These are phyloP conservation scores for Pythium scleroteichum DNA, from an alignment of 352 stramenopile species.

Conservation along the genomic window DNA sequence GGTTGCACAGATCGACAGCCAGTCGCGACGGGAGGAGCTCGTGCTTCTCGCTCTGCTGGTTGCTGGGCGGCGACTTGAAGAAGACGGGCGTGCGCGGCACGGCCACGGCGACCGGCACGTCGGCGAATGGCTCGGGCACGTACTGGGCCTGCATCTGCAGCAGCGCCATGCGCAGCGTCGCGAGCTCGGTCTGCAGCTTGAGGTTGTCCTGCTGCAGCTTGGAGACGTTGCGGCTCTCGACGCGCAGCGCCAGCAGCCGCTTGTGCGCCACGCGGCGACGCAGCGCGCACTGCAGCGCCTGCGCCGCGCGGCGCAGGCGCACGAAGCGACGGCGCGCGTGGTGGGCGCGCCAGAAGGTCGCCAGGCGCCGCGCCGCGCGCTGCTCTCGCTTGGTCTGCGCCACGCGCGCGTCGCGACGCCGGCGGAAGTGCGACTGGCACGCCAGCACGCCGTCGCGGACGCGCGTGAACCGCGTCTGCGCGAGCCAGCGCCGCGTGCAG, in stretches of 20 bases:
- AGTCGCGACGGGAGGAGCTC: neutral
- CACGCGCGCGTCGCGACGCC: slow-evolving; percentile 32
- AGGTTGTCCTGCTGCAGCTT: slow-evolving; percentile 80
- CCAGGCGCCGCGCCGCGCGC: slow-evolving; percentile 41
- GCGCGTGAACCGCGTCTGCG: slow-evolving; percentile 32
- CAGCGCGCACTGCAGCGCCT: slow-evolving; percentile 56
- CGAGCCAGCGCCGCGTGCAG: slow-evolving; percentile 41
- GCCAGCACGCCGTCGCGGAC: slow-evolving; percentile 42
- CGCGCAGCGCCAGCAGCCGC: slow-evolving; percentile 43
- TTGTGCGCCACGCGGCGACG: slow-evolving; percentile 14
- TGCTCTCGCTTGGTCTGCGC: slow-evolving; percentile 45
- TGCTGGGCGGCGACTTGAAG: slow-evolving; percentile 3
- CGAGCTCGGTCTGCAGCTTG: slow-evolving; percentile 64
- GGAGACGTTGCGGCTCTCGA: slow-evolving; percentile 70
- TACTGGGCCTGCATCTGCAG: slow-evolving; percentile 38
- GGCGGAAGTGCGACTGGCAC: slow-evolving; percentile 55
- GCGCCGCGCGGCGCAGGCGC: neutral
- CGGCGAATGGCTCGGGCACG: neutral
- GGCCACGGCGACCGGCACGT: slow-evolving; percentile 9
- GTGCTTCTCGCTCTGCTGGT: slow-evolving; percentile 13
- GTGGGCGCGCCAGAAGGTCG: neutral
- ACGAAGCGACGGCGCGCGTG: neutral
- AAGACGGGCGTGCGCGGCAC: neutral
- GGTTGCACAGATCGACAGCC: slow-evolving; percentile 15
- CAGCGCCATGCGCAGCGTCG: slow-evolving; percentile 57